Percentiles rank a stretch among this genome's conserved stretches.
These are phyloP conservation scores for Phellinidium pouzarii DNA, from an alignment of 1,284 basidiomycete species.

Conservation along the genomic window DNA sequence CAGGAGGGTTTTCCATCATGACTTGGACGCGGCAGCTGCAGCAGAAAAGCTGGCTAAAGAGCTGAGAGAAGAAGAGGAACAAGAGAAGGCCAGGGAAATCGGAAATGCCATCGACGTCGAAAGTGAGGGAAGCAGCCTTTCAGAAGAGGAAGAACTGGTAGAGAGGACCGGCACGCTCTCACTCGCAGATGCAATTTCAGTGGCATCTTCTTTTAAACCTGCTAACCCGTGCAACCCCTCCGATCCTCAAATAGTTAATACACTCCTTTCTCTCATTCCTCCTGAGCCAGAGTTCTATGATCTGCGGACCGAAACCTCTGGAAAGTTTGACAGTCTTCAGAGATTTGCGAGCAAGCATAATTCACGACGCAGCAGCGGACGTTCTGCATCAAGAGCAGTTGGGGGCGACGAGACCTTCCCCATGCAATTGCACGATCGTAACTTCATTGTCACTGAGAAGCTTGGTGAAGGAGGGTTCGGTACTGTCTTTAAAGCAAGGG, in stretches of 20 bases:
- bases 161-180: constrained; percentile 57
- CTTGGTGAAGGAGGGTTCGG: constrained; percentile 97
- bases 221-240: constrained; percentile 89
- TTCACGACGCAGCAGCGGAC: constrained; percentile 39
- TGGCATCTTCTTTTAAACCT: constrained; percentile 57
- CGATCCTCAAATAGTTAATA: constrained; percentile 58
- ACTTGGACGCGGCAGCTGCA: constrained; percentile 42
- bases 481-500: constrained; percentile 81
- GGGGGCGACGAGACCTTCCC: constrained; percentile 37
- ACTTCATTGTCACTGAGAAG: constrained; percentile 74
- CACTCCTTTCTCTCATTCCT: constrained; percentile 64
- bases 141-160: constrained; percentile 29
- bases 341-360: constrained; percentile 50
- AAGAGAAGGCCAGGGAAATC: neutral
- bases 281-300: constrained; percentile 64
- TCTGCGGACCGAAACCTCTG: constrained; percentile 44
- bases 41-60: constrained; percentile 54
- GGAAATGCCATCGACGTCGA: constrained; percentile 23
- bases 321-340: constrained; percentile 61
- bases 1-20: constrained; percentile 25
- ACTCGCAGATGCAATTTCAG: constrained; percentile 54
- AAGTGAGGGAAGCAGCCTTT: constrained; percentile 22
- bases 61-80: constrained; percentile 22
- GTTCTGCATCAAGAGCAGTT: constrained; percentile 33
- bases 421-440: constrained; percentile 40